Conservation (phyloP, 2,329 filamentous ascomycete species). For the Pseudocercospora fuligena region DNA sequence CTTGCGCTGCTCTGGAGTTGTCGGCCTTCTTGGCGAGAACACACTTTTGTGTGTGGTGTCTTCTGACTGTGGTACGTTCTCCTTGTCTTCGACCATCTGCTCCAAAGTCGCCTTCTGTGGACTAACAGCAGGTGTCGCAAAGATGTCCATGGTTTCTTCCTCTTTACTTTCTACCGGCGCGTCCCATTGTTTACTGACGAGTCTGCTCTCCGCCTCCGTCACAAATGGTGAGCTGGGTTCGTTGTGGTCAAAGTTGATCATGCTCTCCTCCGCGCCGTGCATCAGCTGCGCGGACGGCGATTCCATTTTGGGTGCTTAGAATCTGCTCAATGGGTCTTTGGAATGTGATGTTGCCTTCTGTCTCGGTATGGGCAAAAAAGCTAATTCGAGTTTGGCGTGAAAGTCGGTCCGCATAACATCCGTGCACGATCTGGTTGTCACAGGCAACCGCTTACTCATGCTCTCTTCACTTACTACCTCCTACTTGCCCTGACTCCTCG, state of each 20-base stretch:
- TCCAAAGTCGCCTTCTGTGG: constrained; percentile 11
- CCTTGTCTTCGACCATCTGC: constrained; percentile 37
- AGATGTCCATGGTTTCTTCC: constrained; percentile 26
- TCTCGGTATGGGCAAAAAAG: not conserved
- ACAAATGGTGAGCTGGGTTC: constrained; percentile 55
- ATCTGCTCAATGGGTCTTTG: not conserved
- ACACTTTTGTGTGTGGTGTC: constrained; percentile 32
- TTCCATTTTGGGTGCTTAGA: constrained; percentile 27
- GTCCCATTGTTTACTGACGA: constrained; percentile 38
- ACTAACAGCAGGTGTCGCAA: constrained; percentile 26
- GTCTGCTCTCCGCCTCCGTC: constrained; percentile 47
- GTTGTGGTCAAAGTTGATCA: constrained; percentile 40
- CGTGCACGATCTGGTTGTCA: not conserved
- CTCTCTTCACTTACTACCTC: not conserved
- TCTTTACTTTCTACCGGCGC: constrained; percentile 25
- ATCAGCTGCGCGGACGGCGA: constrained; percentile 23
- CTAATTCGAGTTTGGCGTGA: constrained; percentile 2
- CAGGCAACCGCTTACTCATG: not conserved
- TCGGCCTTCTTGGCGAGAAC: constrained; percentile 30
- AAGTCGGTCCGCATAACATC: not conserved
- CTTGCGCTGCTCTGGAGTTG: constrained; percentile 31
- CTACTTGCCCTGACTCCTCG: not conserved
- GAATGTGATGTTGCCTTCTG: constrained; percentile 3
- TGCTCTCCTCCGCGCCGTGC: constrained; percentile 27
- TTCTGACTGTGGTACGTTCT: constrained; percentile 36